Evolutionary conservation across 2,329 filamentous ascomycete species (phyloP).

Genomic region (Cytospora piceicola): DNA sequence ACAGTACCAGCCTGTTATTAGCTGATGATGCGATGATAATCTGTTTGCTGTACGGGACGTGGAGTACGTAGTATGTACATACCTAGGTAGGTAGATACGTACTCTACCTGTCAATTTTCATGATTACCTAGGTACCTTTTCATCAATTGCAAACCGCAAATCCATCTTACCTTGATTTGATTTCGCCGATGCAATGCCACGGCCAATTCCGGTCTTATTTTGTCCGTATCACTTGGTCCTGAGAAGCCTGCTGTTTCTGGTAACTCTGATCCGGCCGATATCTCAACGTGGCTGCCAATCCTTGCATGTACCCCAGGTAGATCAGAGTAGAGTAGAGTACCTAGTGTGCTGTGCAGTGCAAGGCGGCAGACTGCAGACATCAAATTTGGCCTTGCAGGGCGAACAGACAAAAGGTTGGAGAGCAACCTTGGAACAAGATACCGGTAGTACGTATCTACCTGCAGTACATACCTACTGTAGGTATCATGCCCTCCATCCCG

Average conservation of each 20-base stretch:
- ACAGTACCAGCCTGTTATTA: background rate
- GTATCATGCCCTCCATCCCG: constrained; percentile 12
- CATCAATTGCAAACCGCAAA: background rate
- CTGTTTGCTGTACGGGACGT: background rate
- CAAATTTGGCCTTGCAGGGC: constrained; percentile 18
- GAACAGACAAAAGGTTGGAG: constrained; percentile 6
- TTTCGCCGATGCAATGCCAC: background rate
- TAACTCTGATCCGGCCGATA: background rate
- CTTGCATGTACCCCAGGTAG: no score
- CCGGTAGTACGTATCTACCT: background rate
- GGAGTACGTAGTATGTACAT: background rate
- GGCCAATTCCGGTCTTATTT: background rate
- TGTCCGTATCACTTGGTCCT: background rate
- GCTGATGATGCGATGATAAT: background rate
- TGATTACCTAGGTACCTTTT: no score
- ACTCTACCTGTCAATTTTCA: background rate
- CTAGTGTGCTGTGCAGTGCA: background rate
- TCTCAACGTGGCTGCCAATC: constrained; percentile 17
- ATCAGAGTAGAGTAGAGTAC: background rate
- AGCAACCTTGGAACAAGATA: constrained; percentile 3
- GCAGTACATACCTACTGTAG: background rate
- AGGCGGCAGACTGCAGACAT: constrained; percentile 21
- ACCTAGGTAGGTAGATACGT: no score
- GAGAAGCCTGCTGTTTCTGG: background rate
- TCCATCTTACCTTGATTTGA: background rate